Evolutionary conservation across 73 alveolate species (phyloP).

Genomic region (Paramecium octaurelia): DNA sequence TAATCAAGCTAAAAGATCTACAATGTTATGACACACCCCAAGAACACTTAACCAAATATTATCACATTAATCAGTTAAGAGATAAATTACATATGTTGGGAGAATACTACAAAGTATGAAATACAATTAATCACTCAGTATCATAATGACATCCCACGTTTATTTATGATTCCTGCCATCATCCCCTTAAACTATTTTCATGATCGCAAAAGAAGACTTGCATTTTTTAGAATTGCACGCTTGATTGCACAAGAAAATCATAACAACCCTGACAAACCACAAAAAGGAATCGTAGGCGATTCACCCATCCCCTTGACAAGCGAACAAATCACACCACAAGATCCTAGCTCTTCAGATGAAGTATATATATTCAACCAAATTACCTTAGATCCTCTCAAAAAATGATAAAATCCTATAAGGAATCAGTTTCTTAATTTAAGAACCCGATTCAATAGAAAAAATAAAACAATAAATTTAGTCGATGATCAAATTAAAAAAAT

Average conservation of each 20-base stretch:
- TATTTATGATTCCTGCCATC: constrained; percentile 42
- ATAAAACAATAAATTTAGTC: neutral
- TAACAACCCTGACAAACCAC: constrained; percentile 56
- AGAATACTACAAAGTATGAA: constrained; percentile 42
- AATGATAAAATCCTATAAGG: neutral
- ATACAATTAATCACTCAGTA: neutral
- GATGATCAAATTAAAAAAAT: neutral
- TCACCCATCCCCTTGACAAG: neutral
- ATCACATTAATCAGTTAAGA: constrained; percentile 12
- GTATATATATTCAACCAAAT: neutral
- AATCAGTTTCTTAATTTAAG: neutral
- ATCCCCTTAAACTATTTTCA: constrained; percentile 13
- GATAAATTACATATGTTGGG: constrained; percentile 40
- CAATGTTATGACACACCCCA: neutral
- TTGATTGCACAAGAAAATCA: constrained; percentile 51
- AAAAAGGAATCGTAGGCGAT: constrained; percentile 57
- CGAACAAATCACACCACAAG: neutral
- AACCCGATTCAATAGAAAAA: neutral
- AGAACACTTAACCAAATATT: neutral
- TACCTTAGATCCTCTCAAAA: neutral
- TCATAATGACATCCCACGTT: constrained; percentile 57
- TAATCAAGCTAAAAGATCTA: neutral
- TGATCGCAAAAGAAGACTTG: constrained; percentile 55
- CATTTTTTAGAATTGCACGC: constrained; percentile 37
- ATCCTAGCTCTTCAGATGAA: neutral